Conservation (phyloP, 2,329 filamentous ascomycete species). For the Trichophyton equinum region DNA sequence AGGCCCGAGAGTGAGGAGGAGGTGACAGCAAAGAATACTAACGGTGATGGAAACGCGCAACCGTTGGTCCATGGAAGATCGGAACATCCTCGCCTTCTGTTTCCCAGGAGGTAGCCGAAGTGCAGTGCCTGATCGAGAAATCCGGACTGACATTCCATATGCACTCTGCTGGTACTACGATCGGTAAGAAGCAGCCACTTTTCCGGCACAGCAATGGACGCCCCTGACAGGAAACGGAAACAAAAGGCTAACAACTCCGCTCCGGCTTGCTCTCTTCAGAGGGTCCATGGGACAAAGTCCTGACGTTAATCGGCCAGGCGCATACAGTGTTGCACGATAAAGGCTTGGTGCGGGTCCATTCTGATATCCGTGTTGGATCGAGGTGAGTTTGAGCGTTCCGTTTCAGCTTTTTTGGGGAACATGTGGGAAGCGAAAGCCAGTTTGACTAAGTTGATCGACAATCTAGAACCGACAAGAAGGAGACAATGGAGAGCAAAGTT, state of each 20-base stretch:
- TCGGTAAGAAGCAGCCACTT: conserved; percentile 49
- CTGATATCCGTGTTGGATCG: conserved; percentile 73
- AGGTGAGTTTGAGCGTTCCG: conserved; percentile 39
- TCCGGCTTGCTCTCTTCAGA: conserved; percentile 41
- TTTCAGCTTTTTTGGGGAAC: conserved; percentile 2
- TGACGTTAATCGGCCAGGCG: conserved; percentile 72
- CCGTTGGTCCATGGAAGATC: conserved; percentile 39
- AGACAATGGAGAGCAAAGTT: conserved; percentile 72
- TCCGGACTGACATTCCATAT: conserved; percentile 74
- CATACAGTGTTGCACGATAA: conserved; percentile 64
- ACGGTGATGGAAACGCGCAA: background rate
- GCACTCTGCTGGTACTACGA: conserved; percentile 87
- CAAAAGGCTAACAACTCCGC: background rate
- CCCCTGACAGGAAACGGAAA: background rate
- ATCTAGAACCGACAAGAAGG: conserved; percentile 67
- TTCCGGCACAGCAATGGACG: background rate
- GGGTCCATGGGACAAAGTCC: conserved; percentile 80
- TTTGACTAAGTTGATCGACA: background rate
- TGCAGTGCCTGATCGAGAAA: conserved; percentile 70
- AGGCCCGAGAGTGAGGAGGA: background rate
- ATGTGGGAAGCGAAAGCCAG: background rate
- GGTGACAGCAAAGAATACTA: background rate
- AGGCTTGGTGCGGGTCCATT: conserved; percentile 74
- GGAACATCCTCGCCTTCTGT: conserved; percentile 68
- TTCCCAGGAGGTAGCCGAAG: conserved; percentile 71